phyloP scores from a whole-genome alignment of 2,329 filamentous ascomycete genomes.

The Decorospora gaudefroyi region DNA sequence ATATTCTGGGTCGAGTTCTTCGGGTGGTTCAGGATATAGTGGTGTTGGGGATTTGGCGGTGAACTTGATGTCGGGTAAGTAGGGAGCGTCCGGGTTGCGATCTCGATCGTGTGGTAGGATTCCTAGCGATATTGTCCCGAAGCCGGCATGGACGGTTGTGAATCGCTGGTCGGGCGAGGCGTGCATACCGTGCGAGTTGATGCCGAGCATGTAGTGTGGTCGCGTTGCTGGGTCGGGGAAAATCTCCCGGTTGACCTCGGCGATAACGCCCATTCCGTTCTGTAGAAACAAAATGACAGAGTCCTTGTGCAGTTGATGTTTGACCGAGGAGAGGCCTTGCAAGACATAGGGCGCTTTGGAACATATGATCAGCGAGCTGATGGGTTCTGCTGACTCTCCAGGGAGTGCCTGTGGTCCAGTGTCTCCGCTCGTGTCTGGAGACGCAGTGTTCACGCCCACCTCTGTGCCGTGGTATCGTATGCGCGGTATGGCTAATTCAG shows the following conservation, averaged over 20 bases:
- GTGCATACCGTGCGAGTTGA: conserved; percentile 64
- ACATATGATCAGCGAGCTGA: conserved; percentile 76
- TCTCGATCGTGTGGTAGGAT: conserved; percentile 52
- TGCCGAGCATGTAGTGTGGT: conserved; percentile 77
- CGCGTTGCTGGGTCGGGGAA: conserved; percentile 68
- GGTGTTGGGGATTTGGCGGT: conserved; percentile 8
- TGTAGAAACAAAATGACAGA: conserved; percentile 78
- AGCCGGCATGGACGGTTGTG: conserved; percentile 60
- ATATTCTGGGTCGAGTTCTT: conserved; percentile 23
- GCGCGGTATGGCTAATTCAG: conserved; percentile 49
- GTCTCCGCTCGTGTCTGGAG: conserved; percentile 12
- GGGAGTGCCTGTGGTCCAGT: conserved; percentile 14
- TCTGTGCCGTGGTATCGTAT: conserved; percentile 48
- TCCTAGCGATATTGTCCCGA: conserved; percentile 63
- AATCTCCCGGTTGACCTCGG: conserved; percentile 70
- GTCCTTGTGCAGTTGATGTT: conserved; percentile 66
- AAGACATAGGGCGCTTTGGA: conserved; percentile 74
- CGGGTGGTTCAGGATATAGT: conserved; percentile 11
- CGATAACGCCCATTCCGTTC: conserved; percentile 82
- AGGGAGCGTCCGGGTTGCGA: conserved; percentile 31
- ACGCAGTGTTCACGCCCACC: conserved; percentile 20
- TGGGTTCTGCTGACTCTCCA: conserved; percentile 53
- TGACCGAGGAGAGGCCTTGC: conserved; percentile 67
- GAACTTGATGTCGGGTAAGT: conserved; percentile 25
- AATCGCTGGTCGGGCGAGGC: conserved; percentile 53